Evolutionary conservation across 75 land plant genomes (phyloP).

Genomic region (Sequoiadendron giganteum): DNA sequence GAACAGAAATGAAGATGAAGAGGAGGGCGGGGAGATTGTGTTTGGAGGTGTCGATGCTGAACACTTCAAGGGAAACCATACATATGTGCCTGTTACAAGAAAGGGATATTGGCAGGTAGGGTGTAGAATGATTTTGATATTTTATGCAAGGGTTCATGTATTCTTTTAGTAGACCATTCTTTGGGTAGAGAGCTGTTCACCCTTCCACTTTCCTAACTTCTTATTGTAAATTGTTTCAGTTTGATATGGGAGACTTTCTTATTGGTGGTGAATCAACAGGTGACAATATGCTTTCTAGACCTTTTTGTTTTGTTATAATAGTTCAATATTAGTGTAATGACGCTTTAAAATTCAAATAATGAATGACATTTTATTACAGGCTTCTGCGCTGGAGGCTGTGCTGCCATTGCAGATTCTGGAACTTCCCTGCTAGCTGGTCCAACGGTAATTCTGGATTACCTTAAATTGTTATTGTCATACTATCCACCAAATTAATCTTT

Average conservation of each 20-base stretch:
- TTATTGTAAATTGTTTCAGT: conserved; percentile 34
- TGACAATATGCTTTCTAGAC: conserved; percentile 14
- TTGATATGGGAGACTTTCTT: conserved; percentile 81
- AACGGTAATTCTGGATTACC: conserved; percentile 29
- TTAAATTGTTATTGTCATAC: neutral
- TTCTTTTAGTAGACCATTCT: neutral
- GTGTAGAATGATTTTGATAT: neutral
- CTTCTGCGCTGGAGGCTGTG: conserved; percentile 75
- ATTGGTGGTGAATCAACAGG: conserved; percentile 62
- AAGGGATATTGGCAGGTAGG: conserved; percentile 92
- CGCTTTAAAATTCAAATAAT: neutral
- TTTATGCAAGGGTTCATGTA: neutral
- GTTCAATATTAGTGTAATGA: neutral
- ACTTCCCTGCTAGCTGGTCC: conserved; percentile 88
- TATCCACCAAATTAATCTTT: neutral
- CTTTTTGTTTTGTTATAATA: neutral
- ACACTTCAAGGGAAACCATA: conserved; percentile 77
- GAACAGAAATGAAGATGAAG: conserved; percentile 60
- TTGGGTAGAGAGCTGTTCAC: neutral
- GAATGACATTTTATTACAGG: conserved; percentile 30
- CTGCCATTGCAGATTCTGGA: conserved; percentile 85
- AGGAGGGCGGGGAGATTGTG: conserved; percentile 79
- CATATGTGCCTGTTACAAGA: conserved; percentile 69
- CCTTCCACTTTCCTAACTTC: neutral
- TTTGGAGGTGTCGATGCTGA: conserved; percentile 87